Evolutionary conservation across 441 rosid genomes (phyloP).

Genomic region (Codiaeum variegatum): DNA sequence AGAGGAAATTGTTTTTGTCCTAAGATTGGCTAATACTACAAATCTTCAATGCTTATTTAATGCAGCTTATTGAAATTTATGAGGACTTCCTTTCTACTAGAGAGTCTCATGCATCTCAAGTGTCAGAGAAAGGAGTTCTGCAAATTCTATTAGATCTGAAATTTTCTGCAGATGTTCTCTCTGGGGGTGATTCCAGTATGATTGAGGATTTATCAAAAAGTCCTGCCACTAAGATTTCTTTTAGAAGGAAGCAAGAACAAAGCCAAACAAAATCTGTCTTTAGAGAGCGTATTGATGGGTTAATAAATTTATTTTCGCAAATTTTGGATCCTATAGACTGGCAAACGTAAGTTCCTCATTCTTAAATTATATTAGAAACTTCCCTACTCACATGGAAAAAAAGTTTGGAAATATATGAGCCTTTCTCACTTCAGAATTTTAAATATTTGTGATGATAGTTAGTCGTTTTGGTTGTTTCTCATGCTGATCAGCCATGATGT

Average conservation of each 20-base stretch:
- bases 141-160: conserved; percentile 80
- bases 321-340: conserved; percentile 96
- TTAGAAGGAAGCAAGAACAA: conserved; percentile 67
- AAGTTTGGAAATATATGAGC: background rate
- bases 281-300: conserved; percentile 57
- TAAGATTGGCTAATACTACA: background rate
- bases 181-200: conserved; percentile 57
- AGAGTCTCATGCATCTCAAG: conserved; percentile 53
- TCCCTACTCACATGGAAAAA: background rate
- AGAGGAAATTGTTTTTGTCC: background rate
- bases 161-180: conserved; percentile 80
- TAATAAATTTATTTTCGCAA: conserved; percentile 56
- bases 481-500: background rate
- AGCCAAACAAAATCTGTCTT: conserved; percentile 44
- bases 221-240: conserved; percentile 47
- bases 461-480: background rate
- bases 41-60: conserved; percentile 7
- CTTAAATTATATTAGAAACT: background rate
- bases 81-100: conserved; percentile 58
- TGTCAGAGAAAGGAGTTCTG: conserved; percentile 91
- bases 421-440: background rate
- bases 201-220: conserved; percentile 48
- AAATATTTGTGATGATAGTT: background rate
- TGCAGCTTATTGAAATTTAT: conserved; percentile 74
- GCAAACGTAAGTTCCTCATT: conserved; percentile 76